Percentiles rank a stretch among this genome's conserved stretches.
These are phyloP conservation scores for Phlyctochytrium planicorne DNA, from an alignment of 192 early-diverging fungal genomes.

Conservation along the genomic window DNA sequence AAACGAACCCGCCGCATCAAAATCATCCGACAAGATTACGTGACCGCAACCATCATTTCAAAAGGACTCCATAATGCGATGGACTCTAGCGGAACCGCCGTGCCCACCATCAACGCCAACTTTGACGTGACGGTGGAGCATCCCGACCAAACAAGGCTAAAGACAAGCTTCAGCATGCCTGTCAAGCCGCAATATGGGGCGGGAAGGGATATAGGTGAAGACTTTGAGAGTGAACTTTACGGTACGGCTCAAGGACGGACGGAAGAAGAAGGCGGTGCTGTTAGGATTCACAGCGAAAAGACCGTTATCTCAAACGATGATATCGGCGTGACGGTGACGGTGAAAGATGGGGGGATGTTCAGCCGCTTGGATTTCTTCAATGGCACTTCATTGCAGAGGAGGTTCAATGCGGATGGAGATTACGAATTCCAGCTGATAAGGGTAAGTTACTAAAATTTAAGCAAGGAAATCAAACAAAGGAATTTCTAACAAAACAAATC, in stretches of 20 bases:
- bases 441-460: too few relatives aligned
- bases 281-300: not conserved
- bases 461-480: too few relatives aligned
- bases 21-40: too few relatives aligned
- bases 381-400: constrained; percentile 13
- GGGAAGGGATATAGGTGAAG: not conserved
- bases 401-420: not conserved
- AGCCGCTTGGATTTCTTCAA: constrained; percentile 4
- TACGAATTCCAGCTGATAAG: constrained; percentile 9
- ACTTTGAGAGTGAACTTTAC: not conserved
- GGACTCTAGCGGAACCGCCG: too few relatives aligned
- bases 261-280: not conserved
- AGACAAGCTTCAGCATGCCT: not conserved
- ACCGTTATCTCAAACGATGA: not conserved
- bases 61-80: too few relatives aligned
- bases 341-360: not conserved
- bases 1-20: too few relatives aligned
- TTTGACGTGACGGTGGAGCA: constrained; percentile 20
- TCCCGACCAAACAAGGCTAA: constrained; percentile 4
- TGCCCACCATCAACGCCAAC: too few relatives aligned
- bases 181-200: not conserved
- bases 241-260: not conserved
- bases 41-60: too few relatives aligned
- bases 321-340: not conserved
- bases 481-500: too few relatives aligned